A percentile compares a stretch with the other conserved stretches of the same genome.
These are phyloP conservation scores for Phyllosticta paracitricarpa DNA, from an alignment of 2,329 filamentous ascomycete genomes.

Conservation along the genomic window DNA sequence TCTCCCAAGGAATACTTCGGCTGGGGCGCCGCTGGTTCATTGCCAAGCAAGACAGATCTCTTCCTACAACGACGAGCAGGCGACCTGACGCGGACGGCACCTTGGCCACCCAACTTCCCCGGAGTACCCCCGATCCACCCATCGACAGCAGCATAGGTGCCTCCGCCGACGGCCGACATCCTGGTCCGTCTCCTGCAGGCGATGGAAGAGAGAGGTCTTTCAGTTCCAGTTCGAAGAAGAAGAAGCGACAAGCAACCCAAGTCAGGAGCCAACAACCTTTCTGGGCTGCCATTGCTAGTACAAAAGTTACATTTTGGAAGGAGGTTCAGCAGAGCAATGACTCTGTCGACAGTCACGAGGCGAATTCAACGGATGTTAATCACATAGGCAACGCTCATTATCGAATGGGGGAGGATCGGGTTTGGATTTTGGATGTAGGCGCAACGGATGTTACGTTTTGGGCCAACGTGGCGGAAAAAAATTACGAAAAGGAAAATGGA, in stretches of 20 bases:
- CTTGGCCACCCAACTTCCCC: constrained; percentile 19
- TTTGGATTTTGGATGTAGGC: constrained; percentile 74
- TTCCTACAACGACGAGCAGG: constrained; percentile 22
- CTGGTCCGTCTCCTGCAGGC: constrained; percentile 39
- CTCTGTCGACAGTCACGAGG: constrained; percentile 60
- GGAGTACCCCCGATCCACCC: constrained; percentile 31
- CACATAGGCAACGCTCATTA: constrained; percentile 68
- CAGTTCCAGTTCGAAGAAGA: constrained; percentile 56
- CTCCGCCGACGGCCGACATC: constrained; percentile 40
- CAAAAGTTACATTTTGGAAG: constrained; percentile 92
- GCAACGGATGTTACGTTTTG: constrained; percentile 69
- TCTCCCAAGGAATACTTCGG: constrained; percentile 62
- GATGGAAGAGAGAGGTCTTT: constrained; percentile 49
- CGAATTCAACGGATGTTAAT: constrained; percentile 66
- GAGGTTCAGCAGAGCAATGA: constrained; percentile 65
- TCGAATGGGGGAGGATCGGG: constrained; percentile 52
- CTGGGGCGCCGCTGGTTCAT: constrained; percentile 45
- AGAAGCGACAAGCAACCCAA: constrained; percentile 82
- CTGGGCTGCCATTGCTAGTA: constrained; percentile 89
- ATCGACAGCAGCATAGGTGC: constrained; percentile 19
- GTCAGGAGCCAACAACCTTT: constrained; percentile 84
- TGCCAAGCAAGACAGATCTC: constrained; percentile 7
- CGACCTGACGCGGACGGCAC: constrained; percentile 52
- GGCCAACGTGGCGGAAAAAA: constrained; percentile 12
- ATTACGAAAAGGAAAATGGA: constrained; percentile 26